Evolutionary conservation across 139 green algal genomes (phyloP).

Genomic region (Medakamo hakoo): DNA sequence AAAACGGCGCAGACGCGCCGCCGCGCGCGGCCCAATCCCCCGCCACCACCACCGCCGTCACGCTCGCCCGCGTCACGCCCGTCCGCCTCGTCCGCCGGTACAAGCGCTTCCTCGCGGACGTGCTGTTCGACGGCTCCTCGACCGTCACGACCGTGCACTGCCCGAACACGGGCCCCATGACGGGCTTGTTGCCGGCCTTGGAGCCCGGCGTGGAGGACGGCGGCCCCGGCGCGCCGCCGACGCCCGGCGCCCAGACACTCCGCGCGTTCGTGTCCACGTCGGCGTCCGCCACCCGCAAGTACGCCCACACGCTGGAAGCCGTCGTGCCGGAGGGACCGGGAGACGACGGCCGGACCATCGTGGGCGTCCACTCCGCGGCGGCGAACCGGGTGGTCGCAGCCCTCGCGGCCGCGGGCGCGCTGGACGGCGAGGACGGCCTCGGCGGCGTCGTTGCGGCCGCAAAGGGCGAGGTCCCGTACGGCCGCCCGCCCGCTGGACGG

Average conservation of each 20-base stretch:
- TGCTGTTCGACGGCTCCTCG: constrained; percentile 6
- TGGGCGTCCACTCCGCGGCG: constrained; percentile 36
- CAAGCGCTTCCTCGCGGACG: constrained; percentile 52
- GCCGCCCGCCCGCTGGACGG: not conserved
- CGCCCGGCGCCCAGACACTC: not conserved
- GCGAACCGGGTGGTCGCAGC: constrained; percentile 37
- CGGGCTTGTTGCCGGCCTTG: constrained; percentile 22
- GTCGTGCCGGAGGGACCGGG: constrained; percentile 10
- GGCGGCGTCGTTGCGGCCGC: not conserved
- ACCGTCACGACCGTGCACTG: constrained; percentile 20
- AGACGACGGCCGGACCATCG: constrained; percentile 1
- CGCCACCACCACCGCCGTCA: not conserved
- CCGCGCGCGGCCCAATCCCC: no score
- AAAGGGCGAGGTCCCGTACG: no score
- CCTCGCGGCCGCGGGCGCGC: constrained; percentile 10
- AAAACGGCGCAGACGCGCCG: no score
- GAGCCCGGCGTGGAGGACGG: not conserved
- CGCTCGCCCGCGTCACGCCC: not conserved
- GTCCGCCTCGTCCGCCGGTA: constrained; percentile 27
- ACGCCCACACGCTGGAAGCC: constrained; percentile 38
- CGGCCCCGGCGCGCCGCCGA: not conserved
- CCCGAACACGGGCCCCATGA: constrained; percentile 53
- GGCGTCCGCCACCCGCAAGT: constrained; percentile 17
- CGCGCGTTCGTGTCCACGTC: constrained; percentile 1
- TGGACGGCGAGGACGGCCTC: not conserved